These are phyloP conservation scores for Ganoderma resinaceum DNA, from an alignment of 1,284 basidiomycete species.

Conservation along the genomic window DNA sequence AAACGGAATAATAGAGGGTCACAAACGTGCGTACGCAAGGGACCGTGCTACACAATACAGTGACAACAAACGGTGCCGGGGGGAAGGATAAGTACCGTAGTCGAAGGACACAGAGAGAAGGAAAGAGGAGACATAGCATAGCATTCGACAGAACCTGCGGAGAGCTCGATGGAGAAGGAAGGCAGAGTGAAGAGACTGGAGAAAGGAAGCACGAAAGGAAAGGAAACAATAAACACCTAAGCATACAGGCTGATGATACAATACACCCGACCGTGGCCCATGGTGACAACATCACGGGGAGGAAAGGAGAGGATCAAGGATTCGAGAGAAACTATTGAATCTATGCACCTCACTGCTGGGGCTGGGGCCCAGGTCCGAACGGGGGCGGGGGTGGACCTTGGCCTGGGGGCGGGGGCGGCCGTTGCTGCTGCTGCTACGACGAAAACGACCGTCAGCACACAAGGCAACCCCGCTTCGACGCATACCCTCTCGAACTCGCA, in stretches of 20 bases:
- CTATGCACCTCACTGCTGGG: slow-evolving; percentile 12
- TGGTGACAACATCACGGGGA: background rate
- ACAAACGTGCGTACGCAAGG: background rate
- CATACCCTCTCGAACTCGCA: background rate
- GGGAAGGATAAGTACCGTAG: background rate
- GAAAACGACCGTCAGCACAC: background rate
- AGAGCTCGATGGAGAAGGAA: background rate
- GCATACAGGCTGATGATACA: slow-evolving; percentile 20
- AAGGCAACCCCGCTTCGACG: background rate
- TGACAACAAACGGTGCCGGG: background rate
- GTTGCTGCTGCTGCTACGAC: background rate
- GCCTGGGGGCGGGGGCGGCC: background rate
- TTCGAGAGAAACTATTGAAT: background rate
- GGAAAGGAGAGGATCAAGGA: background rate
- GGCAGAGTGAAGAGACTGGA: background rate
- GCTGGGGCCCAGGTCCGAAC: slow-evolving; percentile 23
- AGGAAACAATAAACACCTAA: slow-evolving; percentile 13
- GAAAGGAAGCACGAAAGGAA: no score
- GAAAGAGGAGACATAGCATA: background rate
- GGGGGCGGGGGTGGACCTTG: slow-evolving; percentile 24
- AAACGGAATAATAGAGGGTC: background rate
- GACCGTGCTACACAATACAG: slow-evolving; percentile 1
- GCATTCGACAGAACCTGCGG: background rate
- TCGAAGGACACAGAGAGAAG: background rate
- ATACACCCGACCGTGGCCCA: background rate